Evolutionary conservation across 2,329 filamentous ascomycete genomes (phyloP).

Genomic region (Verticillium albo-atrum): DNA sequence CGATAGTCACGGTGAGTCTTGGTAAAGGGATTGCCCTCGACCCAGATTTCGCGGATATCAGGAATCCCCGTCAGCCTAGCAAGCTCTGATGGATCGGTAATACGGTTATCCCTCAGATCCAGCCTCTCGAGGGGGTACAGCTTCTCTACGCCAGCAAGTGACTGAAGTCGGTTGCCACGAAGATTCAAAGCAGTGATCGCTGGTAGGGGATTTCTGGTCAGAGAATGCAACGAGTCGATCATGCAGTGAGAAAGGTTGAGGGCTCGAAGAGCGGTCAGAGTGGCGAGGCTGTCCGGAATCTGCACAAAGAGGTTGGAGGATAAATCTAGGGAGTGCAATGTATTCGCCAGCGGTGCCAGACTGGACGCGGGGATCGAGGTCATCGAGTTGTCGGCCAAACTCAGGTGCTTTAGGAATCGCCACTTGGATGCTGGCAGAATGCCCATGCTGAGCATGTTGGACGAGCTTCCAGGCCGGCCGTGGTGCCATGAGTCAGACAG

Average conservation of each 20-base stretch:
- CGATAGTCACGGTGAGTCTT: conserved; percentile 83
- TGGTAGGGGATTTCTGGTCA: conserved; percentile 80
- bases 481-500: conserved; percentile 61
- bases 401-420: conserved; percentile 90
- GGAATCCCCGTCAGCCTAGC: conserved; percentile 87
- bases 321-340: conserved; percentile 85
- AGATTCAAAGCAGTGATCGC: conserved; percentile 93
- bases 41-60: conserved; percentile 88
- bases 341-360: conserved; percentile 78
- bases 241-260: conserved; percentile 95
- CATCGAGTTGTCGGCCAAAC: conserved; percentile 85
- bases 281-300: conserved; percentile 85
- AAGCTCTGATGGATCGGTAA: conserved; percentile 88
- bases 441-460: conserved; percentile 68
- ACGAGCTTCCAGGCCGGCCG: conserved; percentile 62
- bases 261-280: conserved; percentile 80
- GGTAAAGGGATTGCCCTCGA: conserved; percentile 87
- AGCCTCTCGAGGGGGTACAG: conserved; percentile 84
- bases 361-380: conserved; percentile 73
- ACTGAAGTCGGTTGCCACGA: conserved; percentile 79
- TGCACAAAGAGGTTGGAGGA: conserved; percentile 93
- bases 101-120: conserved; percentile 83
- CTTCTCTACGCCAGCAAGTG: conserved; percentile 85
- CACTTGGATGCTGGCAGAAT: conserved; percentile 83
- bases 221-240: conserved; percentile 89